phyloP scores from a whole-genome alignment of 1,284 basidiomycete species.

The Trichosporon coremiiforme region DNA sequence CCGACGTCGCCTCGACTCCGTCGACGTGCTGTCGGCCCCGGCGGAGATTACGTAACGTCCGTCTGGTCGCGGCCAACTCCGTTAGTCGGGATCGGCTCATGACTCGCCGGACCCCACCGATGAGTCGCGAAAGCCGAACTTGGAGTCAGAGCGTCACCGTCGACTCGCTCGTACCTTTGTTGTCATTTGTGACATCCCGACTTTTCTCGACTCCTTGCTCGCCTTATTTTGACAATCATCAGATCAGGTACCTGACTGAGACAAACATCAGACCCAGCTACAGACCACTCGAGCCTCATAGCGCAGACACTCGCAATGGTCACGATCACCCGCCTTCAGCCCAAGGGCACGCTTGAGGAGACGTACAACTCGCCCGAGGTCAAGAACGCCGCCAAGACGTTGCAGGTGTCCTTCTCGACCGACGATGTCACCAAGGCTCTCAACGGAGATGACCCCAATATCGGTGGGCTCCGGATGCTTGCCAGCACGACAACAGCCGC shows the following conservation, averaged over 20 bases:
- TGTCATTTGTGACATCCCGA: neutral
- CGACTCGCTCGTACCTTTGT: neutral
- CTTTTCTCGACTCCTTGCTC: too few relatives aligned
- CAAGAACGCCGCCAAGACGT: neutral
- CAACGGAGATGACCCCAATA: constrained; percentile 17
- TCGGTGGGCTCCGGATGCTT: constrained; percentile 13
- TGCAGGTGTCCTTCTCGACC: constrained; percentile 17
- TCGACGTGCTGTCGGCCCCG: neutral
- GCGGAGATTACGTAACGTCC: neutral
- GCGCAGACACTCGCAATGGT: neutral
- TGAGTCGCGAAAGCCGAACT: neutral
- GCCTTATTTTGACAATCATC: neutral
- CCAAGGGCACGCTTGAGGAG: neutral
- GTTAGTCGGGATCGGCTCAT: neutral
- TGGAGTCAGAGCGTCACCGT: neutral
- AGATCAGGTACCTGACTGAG: neutral
- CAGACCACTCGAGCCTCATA: neutral
- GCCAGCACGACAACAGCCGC: constrained; percentile 17
- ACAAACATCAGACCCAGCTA: too few relatives aligned
- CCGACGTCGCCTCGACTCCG: neutral
- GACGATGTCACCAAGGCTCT: constrained; percentile 18
- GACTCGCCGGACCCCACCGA: neutral
- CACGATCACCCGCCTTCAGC: constrained; percentile 9
- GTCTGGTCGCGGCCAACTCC: neutral
- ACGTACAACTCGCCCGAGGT: constrained; percentile 18